Percentiles rank a stretch among this genome's conserved stretches.
phyloP scores from a whole-genome alignment of 148 eudicot species.

The Tetragonia tetragonoides region DNA sequence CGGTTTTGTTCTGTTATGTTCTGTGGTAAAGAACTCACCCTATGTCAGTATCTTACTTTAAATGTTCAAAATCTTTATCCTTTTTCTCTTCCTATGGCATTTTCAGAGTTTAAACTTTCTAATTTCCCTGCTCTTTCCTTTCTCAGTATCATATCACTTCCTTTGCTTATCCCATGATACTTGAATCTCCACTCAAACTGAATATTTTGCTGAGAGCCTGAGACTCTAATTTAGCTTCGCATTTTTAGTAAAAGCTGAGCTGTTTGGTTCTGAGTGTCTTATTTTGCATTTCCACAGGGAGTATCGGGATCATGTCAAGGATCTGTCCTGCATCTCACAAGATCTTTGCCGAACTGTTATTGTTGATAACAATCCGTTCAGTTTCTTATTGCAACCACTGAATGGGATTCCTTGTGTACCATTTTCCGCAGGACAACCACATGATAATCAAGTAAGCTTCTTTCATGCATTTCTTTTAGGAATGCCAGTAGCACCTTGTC shows the following conservation, averaged over 20 bases:
- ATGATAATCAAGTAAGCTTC: constrained; percentile 71
- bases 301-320: constrained; percentile 93
- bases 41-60: too few species aligned
- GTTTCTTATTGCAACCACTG: constrained; percentile 89
- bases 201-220: too few species aligned
- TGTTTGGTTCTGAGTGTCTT: neutral
- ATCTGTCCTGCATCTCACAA: constrained; percentile 66
- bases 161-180: too few species aligned
- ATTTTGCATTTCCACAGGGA: constrained; percentile 45
- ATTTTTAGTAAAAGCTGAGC: neutral
- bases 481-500: neutral
- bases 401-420: constrained; percentile 97
- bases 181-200: too few species aligned
- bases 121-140: too few species aligned
- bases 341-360: constrained; percentile 77
- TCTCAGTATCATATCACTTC: too few species aligned
- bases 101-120: too few species aligned
- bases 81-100: too few species aligned
- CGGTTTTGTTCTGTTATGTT: too few species aligned
- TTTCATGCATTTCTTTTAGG: neutral
- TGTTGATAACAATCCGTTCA: constrained; percentile 97
- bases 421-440: constrained; percentile 91
- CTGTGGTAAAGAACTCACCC: too few species aligned
- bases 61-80: too few species aligned
- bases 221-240: neutral